Evolutionary conservation across 169 alveolate genomes (phyloP).

Genomic region (Plasmodium sp.): DNA sequence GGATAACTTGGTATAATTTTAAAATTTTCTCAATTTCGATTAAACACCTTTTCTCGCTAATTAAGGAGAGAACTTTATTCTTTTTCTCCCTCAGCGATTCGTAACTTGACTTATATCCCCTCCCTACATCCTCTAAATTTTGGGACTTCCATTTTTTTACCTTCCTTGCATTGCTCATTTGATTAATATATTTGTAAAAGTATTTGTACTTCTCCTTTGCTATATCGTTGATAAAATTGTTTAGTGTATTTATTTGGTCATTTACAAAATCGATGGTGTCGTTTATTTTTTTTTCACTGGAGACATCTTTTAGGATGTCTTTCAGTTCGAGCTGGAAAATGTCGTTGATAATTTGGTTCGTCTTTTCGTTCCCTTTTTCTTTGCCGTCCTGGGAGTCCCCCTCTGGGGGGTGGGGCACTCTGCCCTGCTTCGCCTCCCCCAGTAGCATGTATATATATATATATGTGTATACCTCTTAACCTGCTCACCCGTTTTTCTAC

Average conservation of each 20-base stretch:
- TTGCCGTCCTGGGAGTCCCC: not conserved
- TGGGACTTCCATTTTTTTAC: constrained; percentile 4
- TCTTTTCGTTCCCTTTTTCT: not conserved
- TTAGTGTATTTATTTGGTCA: constrained; percentile 29
- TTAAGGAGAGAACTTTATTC: constrained; percentile 17
- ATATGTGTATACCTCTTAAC: not conserved
- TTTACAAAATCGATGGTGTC: constrained; percentile 28
- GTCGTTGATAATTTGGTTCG: not conserved
- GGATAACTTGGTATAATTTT: constrained; percentile 28
- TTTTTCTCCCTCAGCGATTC: constrained; percentile 20
- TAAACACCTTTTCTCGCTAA: constrained; percentile 45
- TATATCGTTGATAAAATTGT: constrained; percentile 44
- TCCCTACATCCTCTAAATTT: constrained; percentile 7
- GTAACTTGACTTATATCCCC: constrained; percentile 4
- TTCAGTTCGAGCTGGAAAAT: constrained; percentile 24
- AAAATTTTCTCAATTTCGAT: constrained; percentile 48
- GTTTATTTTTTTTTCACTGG: constrained; percentile 50
- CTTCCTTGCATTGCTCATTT: constrained; percentile 12
- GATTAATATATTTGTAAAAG: constrained; percentile 55
- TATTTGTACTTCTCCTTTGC: constrained; percentile 58
- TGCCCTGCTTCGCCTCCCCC: not conserved
- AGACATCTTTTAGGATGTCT: constrained; percentile 28
- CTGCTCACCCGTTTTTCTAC: not conserved
- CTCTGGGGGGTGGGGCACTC: not conserved
- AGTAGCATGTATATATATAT: not conserved